Conservation (phyloP, 2,329 filamentous ascomycete species). For the Sordariomycetes sp. region DNA sequence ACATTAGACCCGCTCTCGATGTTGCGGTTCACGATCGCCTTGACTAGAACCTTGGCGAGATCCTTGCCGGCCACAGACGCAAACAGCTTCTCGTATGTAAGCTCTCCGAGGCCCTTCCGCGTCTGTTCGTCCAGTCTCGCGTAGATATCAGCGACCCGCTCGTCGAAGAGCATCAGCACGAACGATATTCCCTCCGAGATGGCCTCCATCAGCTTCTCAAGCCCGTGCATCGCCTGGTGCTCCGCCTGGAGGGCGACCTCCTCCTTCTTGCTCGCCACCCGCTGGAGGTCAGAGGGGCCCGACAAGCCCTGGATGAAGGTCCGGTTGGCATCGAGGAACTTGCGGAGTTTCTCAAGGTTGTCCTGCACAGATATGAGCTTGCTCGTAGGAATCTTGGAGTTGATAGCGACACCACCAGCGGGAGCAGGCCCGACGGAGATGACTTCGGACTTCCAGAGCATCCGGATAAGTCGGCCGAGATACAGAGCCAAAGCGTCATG, state of each 20-base stretch:
- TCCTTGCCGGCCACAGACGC: constrained; percentile 70
- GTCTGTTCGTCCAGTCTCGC: constrained; percentile 60
- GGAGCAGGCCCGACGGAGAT: constrained; percentile 42
- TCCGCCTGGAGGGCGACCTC: constrained; percentile 89
- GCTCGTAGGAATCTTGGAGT: constrained; percentile 51
- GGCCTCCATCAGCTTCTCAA: constrained; percentile 76
- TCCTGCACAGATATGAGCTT: constrained; percentile 74
- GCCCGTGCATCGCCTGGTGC: constrained; percentile 79
- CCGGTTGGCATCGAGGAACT: constrained; percentile 80
- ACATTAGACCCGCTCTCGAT: constrained; percentile 96
- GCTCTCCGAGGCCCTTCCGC: constrained; percentile 57
- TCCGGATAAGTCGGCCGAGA: constrained; percentile 75
- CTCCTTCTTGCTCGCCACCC: constrained; percentile 72
- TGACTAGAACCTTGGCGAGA: constrained; percentile 86
- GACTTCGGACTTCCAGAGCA: constrained; percentile 76
- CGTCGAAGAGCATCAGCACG: constrained; percentile 87
- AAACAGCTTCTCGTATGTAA: constrained; percentile 86
- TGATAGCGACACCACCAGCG: constrained; percentile 51
- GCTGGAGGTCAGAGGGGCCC: constrained; percentile 77
- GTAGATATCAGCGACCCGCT: constrained; percentile 82
- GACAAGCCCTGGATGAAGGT: constrained; percentile 87
- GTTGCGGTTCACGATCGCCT: constrained; percentile 95
- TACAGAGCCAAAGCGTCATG: constrained; percentile 85
- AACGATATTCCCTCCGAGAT: constrained; percentile 97
- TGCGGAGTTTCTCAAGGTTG: constrained; percentile 65